Percentiles rank a stretch among this genome's conserved stretches.
Conservation (phyloP, 495 filamentous ascomycete genomes). For the Penicillium cinerascens region DNA sequence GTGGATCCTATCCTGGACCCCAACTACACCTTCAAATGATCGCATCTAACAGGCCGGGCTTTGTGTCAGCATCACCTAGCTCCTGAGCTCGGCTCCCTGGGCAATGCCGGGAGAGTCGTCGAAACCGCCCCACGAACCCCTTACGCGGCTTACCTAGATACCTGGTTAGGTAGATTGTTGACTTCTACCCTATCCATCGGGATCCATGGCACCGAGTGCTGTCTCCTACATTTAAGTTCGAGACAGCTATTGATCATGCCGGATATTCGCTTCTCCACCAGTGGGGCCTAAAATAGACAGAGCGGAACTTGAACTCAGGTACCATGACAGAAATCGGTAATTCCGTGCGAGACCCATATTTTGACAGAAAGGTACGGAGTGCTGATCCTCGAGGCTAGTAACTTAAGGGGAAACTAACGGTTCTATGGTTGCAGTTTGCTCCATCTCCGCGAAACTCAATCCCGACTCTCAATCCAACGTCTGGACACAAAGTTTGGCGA, state of each 20-base stretch:
- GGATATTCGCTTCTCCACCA: background rate
- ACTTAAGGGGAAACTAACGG: background rate
- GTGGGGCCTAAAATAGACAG: background rate
- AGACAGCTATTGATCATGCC: constrained; percentile 10
- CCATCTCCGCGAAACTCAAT: constrained; percentile 1
- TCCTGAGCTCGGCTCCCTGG: background rate
- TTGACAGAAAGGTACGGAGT: background rate
- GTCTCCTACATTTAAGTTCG: constrained; percentile 9
- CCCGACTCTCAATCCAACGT: background rate
- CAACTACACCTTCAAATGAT: background rate
- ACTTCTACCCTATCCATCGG: background rate
- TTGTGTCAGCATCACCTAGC: constrained; percentile 2
- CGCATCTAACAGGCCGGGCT: background rate
- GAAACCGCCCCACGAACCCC: background rate
- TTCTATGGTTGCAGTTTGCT: background rate
- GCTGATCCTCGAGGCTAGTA: background rate
- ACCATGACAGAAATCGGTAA: background rate
- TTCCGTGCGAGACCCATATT: background rate
- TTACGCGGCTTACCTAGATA: background rate
- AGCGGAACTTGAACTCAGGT: background rate
- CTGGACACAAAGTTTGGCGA: constrained; percentile 22
- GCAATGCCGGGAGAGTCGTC: constrained; percentile 4
- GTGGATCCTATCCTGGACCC: constrained; percentile 9
- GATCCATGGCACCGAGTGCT: constrained; percentile 7
- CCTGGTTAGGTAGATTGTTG: too few relatives aligned